Base-by-base conservation (phyloP, 768 basidiomycete genomes). In the Trichaptum fuscoviolaceum region DNA sequence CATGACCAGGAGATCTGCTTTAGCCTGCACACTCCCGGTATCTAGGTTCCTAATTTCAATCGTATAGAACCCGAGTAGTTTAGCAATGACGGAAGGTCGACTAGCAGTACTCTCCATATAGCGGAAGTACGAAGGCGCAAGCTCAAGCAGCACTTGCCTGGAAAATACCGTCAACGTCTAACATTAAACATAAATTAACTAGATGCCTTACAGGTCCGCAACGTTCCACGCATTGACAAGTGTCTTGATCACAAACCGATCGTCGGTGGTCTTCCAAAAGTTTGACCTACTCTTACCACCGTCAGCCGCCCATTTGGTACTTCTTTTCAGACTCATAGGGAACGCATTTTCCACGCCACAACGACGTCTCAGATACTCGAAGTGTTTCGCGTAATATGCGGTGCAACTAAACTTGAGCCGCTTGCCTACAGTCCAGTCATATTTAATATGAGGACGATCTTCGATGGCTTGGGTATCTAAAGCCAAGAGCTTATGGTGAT, bases 211-310 rank as follows among this genome's bases (percentile, higher is more conserved):
- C 91, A 92, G 75, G 78, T 93, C 92, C 6, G 89, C 88, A 57
- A 92, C 91, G 75, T 92, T 92, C 92, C 92, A 93, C 17, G 91
- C 90, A 75, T 89, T 89, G 18, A 95, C 88, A 67, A 93, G 76
- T 23, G 91, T 91, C 83, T 93, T 93, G 79, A 93, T 89, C 70
- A 95, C 87, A 72, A 89, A 92, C 67, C 85, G 80, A 69, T 90
- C 85, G 74, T 95, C 92, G 27, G 77, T 74, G 60, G 90, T 92
- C 81, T 90, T 91, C 89, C 91, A 91, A 72, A 93, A 95, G 69
- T 88, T 87, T 1, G 86, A 86, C 71, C 82, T 84, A 75, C 90
- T 91, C 83, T 93, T 95, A 6, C 92, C 92, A 0, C 92, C 89
- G 65, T 87, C 86, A 0, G 91, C 91, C 15, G 81, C 78, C 91